These are phyloP conservation scores for Corylus heterophylla DNA, from an alignment of 306 rosid species.

Conservation along the genomic window DNA sequence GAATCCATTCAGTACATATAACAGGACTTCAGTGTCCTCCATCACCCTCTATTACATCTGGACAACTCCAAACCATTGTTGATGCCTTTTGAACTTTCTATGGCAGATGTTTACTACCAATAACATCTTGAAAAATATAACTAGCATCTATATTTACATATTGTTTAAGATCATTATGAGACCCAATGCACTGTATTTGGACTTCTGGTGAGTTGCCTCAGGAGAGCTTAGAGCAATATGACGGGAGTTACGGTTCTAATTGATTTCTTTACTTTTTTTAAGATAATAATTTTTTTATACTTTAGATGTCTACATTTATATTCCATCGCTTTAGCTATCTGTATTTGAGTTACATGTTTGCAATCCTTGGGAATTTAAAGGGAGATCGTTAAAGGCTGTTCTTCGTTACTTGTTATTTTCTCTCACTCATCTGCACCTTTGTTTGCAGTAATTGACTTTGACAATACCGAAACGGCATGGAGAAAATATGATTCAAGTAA, in stretches of 20 bases:
- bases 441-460: conserved; percentile 53
- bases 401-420: background rate
- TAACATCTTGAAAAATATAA: background rate
- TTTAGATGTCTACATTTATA: background rate
- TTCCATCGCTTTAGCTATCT: no score
- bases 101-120: background rate
- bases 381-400: background rate
- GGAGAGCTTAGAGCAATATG: background rate
- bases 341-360: no score
- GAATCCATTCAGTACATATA: background rate
- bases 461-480: conserved; percentile 56
- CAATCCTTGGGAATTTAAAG: no score
- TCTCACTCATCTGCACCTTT: background rate
- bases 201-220: background rate
- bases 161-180: background rate
- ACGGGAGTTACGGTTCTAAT: background rate
- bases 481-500: conserved; percentile 57
- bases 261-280: background rate
- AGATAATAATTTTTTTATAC: background rate
- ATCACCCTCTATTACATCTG: background rate
- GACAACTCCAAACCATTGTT: background rate
- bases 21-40: conserved; percentile 4
- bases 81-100: background rate
- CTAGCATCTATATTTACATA: background rate
- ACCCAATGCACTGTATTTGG: background rate